Evolutionary conservation across 805 yeast genomes (phyloP).

Genomic region (Priceomyces melissophilus): DNA sequence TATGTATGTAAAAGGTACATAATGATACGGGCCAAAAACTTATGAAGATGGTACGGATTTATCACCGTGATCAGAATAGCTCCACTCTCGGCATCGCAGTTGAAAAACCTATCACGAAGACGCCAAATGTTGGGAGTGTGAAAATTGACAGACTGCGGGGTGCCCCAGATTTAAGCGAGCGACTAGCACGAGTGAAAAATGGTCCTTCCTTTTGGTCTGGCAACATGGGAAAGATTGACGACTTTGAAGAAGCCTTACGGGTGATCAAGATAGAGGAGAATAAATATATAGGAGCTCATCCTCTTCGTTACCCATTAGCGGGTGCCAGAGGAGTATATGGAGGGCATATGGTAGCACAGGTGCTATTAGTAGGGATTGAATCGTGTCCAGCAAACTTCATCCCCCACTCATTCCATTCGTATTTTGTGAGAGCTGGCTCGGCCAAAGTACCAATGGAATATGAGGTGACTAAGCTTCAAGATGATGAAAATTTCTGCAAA

Average conservation of each 20-base stretch:
- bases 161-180: too few relatives aligned
- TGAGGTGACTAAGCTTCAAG: constrained; percentile 49
- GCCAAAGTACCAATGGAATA: constrained; percentile 46
- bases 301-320: constrained; percentile 30
- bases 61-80: too few relatives aligned
- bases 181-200: background rate
- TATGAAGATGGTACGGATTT: too few relatives aligned
- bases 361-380: constrained; percentile 56
- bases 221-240: constrained; percentile 6
- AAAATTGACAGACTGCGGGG: too few relatives aligned
- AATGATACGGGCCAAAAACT: too few relatives aligned
- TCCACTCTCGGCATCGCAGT: too few relatives aligned
- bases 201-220: too few relatives aligned
- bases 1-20: too few relatives aligned
- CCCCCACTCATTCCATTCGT: constrained; percentile 63
- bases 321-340: constrained; percentile 70
- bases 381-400: constrained; percentile 35
- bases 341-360: constrained; percentile 65
- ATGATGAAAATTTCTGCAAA: constrained; percentile 51
- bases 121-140: too few relatives aligned
- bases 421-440: constrained; percentile 56
- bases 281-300: constrained; percentile 31
- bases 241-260: constrained; percentile 32
- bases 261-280: constrained; percentile 22
- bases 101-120: too few relatives aligned